These are phyloP conservation scores for Eragrostis nindensis DNA, from an alignment of 176 grass and related monocot species.

Conservation along the genomic window DNA sequence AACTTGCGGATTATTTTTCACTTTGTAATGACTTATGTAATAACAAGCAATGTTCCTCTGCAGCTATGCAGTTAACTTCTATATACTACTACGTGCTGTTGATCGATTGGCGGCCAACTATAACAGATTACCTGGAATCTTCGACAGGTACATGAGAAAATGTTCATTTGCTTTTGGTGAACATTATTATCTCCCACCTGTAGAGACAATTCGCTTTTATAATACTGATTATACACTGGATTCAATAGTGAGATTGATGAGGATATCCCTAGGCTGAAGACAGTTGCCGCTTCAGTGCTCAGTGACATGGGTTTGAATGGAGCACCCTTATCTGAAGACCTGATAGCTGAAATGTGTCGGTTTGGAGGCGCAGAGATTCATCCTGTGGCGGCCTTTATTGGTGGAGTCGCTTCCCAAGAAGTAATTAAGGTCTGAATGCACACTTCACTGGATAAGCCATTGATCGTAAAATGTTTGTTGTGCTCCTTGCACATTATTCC, in stretches of 20 bases:
- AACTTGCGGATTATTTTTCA: conserved; percentile 13
- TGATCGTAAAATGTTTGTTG: neutral
- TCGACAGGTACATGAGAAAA: no score
- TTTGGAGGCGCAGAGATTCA: conserved; percentile 86
- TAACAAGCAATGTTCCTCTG: conserved; percentile 28
- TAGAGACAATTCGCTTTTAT: conserved; percentile 42
- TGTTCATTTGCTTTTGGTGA: conserved; percentile 47
- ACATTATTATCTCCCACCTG: conserved; percentile 36
- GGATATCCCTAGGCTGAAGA: conserved; percentile 82
- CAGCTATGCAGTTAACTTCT: conserved; percentile 85
- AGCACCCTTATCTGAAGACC: conserved; percentile 69
- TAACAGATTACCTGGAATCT: conserved; percentile 71
- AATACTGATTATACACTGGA: conserved; percentile 63
- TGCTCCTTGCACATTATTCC: neutral
- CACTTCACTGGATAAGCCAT: neutral
- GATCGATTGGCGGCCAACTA: conserved; percentile 79
- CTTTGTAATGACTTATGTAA: neutral
- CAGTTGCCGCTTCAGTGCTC: conserved; percentile 66
- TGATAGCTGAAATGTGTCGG: conserved; percentile 86
- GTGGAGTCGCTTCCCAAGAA: conserved; percentile 84
- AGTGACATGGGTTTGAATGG: conserved; percentile 76
- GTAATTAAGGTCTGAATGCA: conserved; percentile 72
- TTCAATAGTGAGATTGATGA: conserved; percentile 84
- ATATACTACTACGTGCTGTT: conserved; percentile 76
- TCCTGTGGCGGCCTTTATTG: conserved; percentile 80